phyloP scores from a whole-genome alignment of 176 grass and related monocot genomes.

The Triticum turgidum region DNA sequence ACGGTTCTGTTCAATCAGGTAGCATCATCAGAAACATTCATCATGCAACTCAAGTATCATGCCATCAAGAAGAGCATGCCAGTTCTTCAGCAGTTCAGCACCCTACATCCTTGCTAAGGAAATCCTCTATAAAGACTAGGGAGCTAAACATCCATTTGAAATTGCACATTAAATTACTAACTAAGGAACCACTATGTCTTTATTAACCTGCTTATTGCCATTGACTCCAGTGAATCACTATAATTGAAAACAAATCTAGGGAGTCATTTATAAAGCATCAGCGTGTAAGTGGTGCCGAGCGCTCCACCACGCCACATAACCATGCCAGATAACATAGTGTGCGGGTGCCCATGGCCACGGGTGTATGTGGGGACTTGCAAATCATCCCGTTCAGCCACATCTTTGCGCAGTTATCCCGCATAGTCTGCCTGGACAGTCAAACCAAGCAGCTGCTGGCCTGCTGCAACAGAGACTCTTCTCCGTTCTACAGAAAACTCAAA shows the following conservation, averaged over 20 bases:
- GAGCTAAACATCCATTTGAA: no score
- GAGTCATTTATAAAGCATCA: not conserved
- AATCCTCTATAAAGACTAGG: no score
- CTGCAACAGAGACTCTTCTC: not conserved
- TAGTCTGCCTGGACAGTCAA: not conserved
- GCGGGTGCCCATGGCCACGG: not conserved
- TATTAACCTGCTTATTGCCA: not conserved
- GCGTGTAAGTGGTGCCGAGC: not conserved
- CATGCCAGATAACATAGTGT: not conserved
- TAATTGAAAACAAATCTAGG: slow-evolving; percentile 6
- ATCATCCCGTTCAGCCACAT: not conserved
- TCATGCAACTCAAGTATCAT: not conserved
- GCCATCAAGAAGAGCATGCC: slow-evolving; percentile 1
- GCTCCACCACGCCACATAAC: no score
- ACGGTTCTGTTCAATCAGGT: slow-evolving; percentile 62
- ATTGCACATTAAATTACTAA: no score
- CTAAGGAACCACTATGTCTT: not conserved
- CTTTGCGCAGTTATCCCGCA: not conserved
- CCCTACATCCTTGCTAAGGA: not conserved
- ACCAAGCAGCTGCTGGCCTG: not conserved
- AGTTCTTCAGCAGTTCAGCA: not conserved
- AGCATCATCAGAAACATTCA: slow-evolving; percentile 23
- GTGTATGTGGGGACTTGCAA: not conserved
- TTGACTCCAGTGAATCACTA: not conserved
- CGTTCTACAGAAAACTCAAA: not conserved